These are phyloP conservation scores for Arxiozyma bovina DNA, from an alignment of 1,139 yeast species.

Conservation along the genomic window DNA sequence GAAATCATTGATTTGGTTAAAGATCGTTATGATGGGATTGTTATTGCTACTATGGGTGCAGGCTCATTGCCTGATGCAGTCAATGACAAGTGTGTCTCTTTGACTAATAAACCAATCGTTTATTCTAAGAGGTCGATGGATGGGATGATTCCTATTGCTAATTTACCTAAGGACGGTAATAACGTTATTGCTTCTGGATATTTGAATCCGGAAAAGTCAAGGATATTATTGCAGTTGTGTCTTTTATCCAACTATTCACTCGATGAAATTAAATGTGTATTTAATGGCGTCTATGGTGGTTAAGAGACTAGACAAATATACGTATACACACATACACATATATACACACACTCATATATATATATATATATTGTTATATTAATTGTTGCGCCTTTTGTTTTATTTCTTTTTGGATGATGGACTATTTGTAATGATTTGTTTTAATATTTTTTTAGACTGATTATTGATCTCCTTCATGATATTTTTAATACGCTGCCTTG, in stretches of 20 bases:
- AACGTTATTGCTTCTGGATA: conserved; percentile 52
- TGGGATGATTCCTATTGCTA: conserved; percentile 48
- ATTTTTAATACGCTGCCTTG: not conserved
- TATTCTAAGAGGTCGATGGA: conserved; percentile 63
- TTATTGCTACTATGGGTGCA: conserved; percentile 65
- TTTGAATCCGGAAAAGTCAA: conserved; percentile 57
- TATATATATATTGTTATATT: not conserved
- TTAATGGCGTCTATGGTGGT: conserved; percentile 42
- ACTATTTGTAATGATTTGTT: not conserved
- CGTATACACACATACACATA: not conserved
- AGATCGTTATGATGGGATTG: conserved; percentile 44
- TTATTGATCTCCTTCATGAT: not conserved
- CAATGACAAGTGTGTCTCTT: conserved; percentile 32
- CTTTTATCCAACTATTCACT: conserved; percentile 38
- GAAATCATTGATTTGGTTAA: conserved; percentile 38
- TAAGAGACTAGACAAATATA: not conserved
- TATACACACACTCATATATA: not conserved
- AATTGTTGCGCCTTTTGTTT: not conserved
- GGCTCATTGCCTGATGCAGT: conserved; percentile 52
- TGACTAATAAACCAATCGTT: conserved; percentile 42
- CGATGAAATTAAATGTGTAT: conserved; percentile 39
- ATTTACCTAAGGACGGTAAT: conserved; percentile 33
- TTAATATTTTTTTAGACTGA: conserved; percentile 3
- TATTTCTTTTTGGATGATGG: not conserved
- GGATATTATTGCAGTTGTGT: conserved; percentile 54